phyloP scores from a whole-genome alignment of 2,329 filamentous ascomycete genomes.

The Intubia oerlemansii region DNA sequence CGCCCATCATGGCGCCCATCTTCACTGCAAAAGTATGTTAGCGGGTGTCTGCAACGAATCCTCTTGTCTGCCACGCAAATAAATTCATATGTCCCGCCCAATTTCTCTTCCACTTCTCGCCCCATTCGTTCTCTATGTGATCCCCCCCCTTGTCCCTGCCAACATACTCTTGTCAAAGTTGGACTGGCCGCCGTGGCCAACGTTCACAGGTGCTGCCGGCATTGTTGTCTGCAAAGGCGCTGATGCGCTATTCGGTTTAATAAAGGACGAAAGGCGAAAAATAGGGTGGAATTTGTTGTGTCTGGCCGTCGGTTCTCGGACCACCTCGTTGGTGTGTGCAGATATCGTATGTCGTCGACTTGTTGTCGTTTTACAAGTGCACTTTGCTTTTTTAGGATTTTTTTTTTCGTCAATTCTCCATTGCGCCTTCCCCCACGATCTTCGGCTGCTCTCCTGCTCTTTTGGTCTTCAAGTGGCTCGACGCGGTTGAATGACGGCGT shows the following conservation, averaged over 20 bases:
- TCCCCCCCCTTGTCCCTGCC: conserved; percentile 1
- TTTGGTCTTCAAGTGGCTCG: too few relatives aligned
- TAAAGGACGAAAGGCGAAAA: not conserved
- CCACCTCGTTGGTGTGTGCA: too few relatives aligned
- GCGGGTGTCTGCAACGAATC: too few relatives aligned
- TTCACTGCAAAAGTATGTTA: conserved; percentile 46
- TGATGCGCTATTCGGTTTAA: not conserved
- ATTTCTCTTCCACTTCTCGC: not conserved
- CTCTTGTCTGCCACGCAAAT: too few relatives aligned
- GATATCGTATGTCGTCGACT: not conserved
- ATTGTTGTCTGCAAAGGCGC: conserved; percentile 9
- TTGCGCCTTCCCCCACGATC: too few relatives aligned
- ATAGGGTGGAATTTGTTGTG: too few relatives aligned
- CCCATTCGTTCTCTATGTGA: not conserved
- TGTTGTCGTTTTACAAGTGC: not conserved
- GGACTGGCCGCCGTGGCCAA: conserved; percentile 20
- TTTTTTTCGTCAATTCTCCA: too few relatives aligned
- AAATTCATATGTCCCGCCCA: too few relatives aligned
- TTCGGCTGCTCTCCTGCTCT: too few relatives aligned
- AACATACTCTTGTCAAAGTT: conserved; percentile 31
- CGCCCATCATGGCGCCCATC: conserved; percentile 98
- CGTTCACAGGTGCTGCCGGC: conserved; percentile 13
- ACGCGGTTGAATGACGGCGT: too few relatives aligned
- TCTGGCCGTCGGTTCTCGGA: not conserved
- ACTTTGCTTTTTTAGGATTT: too few relatives aligned